Conservation (phyloP, 768 basidiomycete genomes). For the Rickenella mellea region DNA sequence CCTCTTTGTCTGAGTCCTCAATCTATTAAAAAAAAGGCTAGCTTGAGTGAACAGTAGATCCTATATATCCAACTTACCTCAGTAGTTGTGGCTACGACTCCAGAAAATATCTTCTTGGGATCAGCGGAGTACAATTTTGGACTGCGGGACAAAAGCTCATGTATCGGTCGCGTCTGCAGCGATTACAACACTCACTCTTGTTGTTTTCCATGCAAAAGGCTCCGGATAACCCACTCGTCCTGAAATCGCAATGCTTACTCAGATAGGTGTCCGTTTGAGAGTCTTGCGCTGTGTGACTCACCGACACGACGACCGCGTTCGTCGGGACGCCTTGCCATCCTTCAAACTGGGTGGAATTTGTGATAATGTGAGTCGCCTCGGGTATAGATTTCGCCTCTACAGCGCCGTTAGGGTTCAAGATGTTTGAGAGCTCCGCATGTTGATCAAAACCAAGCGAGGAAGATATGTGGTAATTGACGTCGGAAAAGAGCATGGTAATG, state of each 20-base stretch:
- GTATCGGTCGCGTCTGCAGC: slow-evolving; percentile 1
- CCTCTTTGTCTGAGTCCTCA: slow-evolving; percentile 55
- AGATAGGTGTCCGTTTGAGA: slow-evolving; percentile 4
- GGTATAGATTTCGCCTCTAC: slow-evolving; percentile 19
- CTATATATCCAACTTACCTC: slow-evolving; percentile 34
- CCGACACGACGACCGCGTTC: slow-evolving; percentile 27
- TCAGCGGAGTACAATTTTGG: slow-evolving; percentile 65
- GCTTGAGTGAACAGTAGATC: background rate
- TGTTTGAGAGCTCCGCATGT: slow-evolving; percentile 31
- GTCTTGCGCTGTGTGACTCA: slow-evolving; percentile 13
- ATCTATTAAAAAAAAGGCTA: slow-evolving; percentile 28
- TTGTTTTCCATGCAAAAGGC: slow-evolving; percentile 42
- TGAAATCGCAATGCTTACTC: slow-evolving; percentile 25
- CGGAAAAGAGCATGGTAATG: slow-evolving; percentile 27
- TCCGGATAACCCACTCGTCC: slow-evolving; percentile 58
- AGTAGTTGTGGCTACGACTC: slow-evolving; percentile 62
- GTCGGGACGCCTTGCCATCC: slow-evolving; percentile 38
- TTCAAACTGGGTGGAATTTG: slow-evolving; percentile 45
- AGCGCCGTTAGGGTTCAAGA: slow-evolving; percentile 48
- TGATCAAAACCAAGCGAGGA: slow-evolving; percentile 34
- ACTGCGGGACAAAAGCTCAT: slow-evolving; percentile 17
- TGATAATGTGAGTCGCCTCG: slow-evolving; percentile 45
- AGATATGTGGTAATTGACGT: slow-evolving; percentile 38
- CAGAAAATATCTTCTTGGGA: slow-evolving; percentile 74
- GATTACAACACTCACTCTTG: slow-evolving; percentile 37